phyloP scores from a whole-genome alignment of 73 alveolate species.

The Effrenium voratum region DNA sequence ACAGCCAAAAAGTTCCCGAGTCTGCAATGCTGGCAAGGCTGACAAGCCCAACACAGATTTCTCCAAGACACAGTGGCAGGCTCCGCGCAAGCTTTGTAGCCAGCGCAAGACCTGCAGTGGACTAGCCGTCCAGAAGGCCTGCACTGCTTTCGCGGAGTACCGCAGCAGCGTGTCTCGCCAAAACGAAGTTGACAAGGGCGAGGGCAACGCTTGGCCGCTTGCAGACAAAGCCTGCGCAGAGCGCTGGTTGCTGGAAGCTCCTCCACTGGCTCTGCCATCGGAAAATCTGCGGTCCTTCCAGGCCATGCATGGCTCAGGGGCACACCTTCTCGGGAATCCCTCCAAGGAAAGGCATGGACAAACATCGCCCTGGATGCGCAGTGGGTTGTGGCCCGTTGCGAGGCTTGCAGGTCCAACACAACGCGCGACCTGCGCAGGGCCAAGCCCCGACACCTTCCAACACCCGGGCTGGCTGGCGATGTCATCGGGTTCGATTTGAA shows the following conservation, averaged over 20 bases:
- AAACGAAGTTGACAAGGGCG: not conserved
- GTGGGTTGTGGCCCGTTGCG: slow-evolving; percentile 7
- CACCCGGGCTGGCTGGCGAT: not conserved
- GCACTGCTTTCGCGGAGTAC: not conserved
- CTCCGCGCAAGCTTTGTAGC: not conserved
- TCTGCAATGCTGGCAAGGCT: not conserved
- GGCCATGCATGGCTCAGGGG: slow-evolving; percentile 21
- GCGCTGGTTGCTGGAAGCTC: not conserved
- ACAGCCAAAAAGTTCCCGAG: not conserved
- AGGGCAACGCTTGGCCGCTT: not conserved
- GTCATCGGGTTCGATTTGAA: slow-evolving; percentile 13
- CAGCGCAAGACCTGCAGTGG: not conserved
- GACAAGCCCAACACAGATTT: not conserved
- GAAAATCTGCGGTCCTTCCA: not conserved
- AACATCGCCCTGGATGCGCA: too few relatives aligned
- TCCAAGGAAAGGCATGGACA: slow-evolving; percentile 25
- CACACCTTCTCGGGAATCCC: too few relatives aligned
- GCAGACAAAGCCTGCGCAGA: not conserved
- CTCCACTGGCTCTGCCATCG: not conserved
- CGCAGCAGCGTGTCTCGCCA: not conserved
- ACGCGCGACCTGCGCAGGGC: not conserved
- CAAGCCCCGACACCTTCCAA: not conserved
- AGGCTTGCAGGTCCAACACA: not conserved
- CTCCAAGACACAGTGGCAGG: not conserved
- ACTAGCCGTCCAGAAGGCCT: not conserved